These are phyloP conservation scores for Plasmodium adleri DNA, from an alignment of 169 alveolate species.

Conservation along the genomic window DNA sequence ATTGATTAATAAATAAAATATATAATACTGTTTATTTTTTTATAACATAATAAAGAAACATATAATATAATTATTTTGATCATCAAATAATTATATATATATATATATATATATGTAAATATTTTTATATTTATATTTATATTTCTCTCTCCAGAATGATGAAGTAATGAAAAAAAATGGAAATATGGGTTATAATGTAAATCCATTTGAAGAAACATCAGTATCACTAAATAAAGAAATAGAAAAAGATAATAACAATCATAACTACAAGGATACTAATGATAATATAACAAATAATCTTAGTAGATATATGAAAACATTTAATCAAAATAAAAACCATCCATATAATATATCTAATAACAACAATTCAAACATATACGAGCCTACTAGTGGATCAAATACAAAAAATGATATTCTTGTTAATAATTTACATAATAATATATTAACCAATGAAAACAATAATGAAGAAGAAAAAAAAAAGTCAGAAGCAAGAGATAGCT, in stretches of 20 bases:
- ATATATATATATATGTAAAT: not conserved
- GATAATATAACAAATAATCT: no score
- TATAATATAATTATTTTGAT: no score
- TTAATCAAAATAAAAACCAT: no score
- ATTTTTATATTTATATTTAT: not conserved
- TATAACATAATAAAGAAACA: not conserved
- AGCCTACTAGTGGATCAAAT: not conserved
- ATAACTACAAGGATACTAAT: not conserved
- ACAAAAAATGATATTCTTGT: not conserved
- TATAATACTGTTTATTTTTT: not conserved
- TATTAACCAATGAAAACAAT: not conserved
- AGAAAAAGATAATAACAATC: conserved; percentile 10
- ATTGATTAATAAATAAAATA: not conserved
- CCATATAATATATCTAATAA: not conserved
- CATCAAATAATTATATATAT: not conserved
- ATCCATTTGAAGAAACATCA: not conserved
- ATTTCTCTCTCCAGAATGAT: not conserved
- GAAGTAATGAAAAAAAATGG: conserved; percentile 17
- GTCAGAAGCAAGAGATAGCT: not conserved
- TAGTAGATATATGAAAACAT: no score
- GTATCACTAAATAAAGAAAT: conserved; percentile 31
- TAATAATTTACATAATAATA: conserved; percentile 20
- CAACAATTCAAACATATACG: not conserved
- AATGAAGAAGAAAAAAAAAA: not conserved
- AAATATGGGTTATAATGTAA: conserved; percentile 6